Evolutionary conservation across 352 stramenopile species (phyloP).

Genomic region (Globisporangium spiculum): DNA sequence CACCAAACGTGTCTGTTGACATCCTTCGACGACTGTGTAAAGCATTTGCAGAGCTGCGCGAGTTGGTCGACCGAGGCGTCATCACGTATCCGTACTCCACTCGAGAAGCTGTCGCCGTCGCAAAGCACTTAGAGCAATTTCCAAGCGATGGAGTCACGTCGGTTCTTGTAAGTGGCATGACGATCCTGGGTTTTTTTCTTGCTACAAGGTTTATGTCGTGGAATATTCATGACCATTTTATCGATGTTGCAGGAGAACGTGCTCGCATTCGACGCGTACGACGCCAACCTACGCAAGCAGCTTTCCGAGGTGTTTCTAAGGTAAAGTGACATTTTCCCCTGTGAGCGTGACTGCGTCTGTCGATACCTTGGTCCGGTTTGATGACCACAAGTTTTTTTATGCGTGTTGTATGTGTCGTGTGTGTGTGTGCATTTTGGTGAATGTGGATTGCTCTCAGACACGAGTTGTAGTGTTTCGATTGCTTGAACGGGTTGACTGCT

Average conservation of each 20-base stretch:
- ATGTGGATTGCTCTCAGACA: conserved; percentile 16
- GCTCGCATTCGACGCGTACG: conserved; percentile 92
- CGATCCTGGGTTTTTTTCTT: neutral
- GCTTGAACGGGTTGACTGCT: neutral
- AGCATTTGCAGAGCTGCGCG: conserved; percentile 90
- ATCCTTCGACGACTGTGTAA: conserved; percentile 81
- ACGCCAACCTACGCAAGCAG: conserved; percentile 65
- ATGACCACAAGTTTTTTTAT: conserved; percentile 8
- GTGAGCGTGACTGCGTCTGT: neutral
- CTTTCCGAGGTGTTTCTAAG: conserved; percentile 80
- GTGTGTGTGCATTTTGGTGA: conserved; percentile 5
- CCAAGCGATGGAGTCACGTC: conserved; percentile 86
- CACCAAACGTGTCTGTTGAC: conserved; percentile 70
- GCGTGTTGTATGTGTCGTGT: conserved; percentile 14
- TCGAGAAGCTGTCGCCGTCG: conserved; percentile 92
- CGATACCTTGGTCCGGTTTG: conserved; percentile 1
- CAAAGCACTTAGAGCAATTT: conserved; percentile 93
- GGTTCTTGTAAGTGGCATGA: conserved; percentile 46
- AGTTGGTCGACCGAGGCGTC: conserved; percentile 82
- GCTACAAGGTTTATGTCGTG: neutral
- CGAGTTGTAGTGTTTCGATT: conserved; percentile 12
- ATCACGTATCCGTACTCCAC: conserved; percentile 95
- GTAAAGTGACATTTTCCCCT: conserved; percentile 22
- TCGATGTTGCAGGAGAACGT: conserved; percentile 87
- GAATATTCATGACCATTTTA: neutral